Base-by-base conservation (phyloP, 2,329 filamentous ascomycete genomes). In the Aschersonia sp. region DNA sequence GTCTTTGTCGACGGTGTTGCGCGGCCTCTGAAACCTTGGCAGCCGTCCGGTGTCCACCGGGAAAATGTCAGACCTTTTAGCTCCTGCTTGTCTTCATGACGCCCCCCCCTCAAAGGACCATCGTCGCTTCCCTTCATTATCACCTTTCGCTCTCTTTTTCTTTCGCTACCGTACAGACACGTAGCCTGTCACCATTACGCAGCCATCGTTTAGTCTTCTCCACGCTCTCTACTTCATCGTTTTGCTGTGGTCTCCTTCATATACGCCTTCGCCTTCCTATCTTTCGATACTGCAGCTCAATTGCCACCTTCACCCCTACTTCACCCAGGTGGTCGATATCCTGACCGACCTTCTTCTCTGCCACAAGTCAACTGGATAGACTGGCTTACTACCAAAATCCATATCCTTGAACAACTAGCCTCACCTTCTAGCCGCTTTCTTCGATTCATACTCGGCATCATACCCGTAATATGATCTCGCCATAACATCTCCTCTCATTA, bases 161-260 rank as follows among this genome's bases (percentile, higher is more conserved):
- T 38, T 31, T 45, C 38, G 42, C 31, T 9, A 41, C 42, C 6
- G 38, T 12, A 12, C 32, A 3, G 12, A 38, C 32, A 38, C 32
- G 12, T 12, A 38, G 32, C 32, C 32, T 38, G 32, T 9, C 7
- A 9, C 3, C 32, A 38, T 40, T 30, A 28, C 29, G 41, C 32
- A 50, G 42, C 31, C 28, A 7, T 45, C 10, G 9, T 43, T 29
- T 31, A 31, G 9, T 31, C 30, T 47, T 35, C 40, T 40, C n/a
- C 32, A 46, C 49, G 44, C 32, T 48, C 49, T 42, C 49, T 50
- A 46, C 44, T 20, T 50, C n/a, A 31, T 31, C 30, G 29, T 41
- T 38, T 48, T 29, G 30, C 42, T 43, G 47, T 45, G 40, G 44
- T 44, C 46, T 48, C 29, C 35, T 46, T 41, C 30, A n/a, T 46